Conservation (phyloP, 2,329 filamentous ascomycete genomes). For the Colletotrichum euphorbiae region DNA sequence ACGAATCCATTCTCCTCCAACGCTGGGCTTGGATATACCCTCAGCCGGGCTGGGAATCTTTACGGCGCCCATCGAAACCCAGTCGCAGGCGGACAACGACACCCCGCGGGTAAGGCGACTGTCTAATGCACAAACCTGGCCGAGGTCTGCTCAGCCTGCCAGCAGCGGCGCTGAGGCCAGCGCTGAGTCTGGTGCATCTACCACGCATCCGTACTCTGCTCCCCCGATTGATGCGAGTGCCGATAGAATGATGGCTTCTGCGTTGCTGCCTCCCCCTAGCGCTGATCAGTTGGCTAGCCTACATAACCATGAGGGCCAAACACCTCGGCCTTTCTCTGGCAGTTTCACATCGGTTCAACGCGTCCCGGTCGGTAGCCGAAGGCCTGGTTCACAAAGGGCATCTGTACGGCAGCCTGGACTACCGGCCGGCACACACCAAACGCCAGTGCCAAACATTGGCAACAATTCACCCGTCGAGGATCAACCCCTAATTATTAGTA, state of each 20-base stretch:
- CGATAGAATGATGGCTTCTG: slow-evolving; percentile 49
- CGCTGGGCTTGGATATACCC: slow-evolving; percentile 48
- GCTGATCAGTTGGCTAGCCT: slow-evolving; percentile 54
- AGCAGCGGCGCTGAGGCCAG: slow-evolving; percentile 18
- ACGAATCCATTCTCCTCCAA: slow-evolving; percentile 12
- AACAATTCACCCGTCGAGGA: slow-evolving; percentile 52
- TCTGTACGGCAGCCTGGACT: slow-evolving; percentile 32
- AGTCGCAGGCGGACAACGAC: slow-evolving; percentile 16
- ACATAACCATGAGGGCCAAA: slow-evolving; percentile 52
- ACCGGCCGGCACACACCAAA: slow-evolving; percentile 21
- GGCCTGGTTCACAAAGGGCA: slow-evolving; percentile 37
- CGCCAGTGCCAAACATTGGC: slow-evolving; percentile 36
- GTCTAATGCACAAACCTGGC: slow-evolving; percentile 61
- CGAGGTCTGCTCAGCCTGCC: slow-evolving; percentile 48
- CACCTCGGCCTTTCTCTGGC: slow-evolving; percentile 57
- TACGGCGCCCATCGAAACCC: slow-evolving; percentile 13
- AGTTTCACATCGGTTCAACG: slow-evolving; percentile 55
- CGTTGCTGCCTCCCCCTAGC: slow-evolving; percentile 53
- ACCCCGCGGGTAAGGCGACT: slow-evolving; percentile 44
- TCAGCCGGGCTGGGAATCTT: slow-evolving; percentile 42
- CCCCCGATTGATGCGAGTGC: slow-evolving; percentile 49
- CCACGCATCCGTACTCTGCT: slow-evolving; percentile 56
- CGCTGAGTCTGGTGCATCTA: not conserved
- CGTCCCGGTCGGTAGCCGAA: slow-evolving; percentile 53
- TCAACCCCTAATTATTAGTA: slow-evolving; percentile 71